Conservation (phyloP, 208 protist species). For the Trichomonas tenax region DNA sequence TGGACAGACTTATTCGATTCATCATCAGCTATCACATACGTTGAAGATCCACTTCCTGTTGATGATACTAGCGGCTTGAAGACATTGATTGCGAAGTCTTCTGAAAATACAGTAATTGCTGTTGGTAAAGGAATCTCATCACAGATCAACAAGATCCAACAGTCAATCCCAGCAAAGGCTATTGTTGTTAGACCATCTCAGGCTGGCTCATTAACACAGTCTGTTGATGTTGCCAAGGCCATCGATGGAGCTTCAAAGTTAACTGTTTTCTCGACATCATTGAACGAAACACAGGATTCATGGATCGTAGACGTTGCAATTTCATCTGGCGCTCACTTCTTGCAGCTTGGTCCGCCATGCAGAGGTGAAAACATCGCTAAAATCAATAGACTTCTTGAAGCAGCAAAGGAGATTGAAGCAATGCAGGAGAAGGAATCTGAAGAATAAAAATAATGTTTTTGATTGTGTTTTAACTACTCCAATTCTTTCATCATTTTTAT, state of each 20-base stretch:
- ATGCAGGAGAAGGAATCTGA: neutral
- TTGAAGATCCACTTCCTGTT: neutral
- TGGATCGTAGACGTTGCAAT: neutral
- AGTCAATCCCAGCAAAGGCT: neutral
- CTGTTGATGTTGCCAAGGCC: neutral
- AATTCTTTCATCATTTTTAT: too few relatives aligned
- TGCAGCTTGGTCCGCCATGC: neutral
- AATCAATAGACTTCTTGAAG: neutral
- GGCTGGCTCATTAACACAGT: neutral
- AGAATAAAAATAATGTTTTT: too few relatives aligned
- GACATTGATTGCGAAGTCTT: neutral
- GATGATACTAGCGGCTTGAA: neutral
- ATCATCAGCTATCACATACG: neutral
- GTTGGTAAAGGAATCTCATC: neutral
- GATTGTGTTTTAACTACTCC: too few relatives aligned
- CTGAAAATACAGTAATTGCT: neutral
- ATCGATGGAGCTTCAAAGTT: neutral
- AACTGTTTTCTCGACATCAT: neutral
- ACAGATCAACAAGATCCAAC: neutral
- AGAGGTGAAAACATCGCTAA: conserved; percentile 19
- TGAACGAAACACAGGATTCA: neutral
- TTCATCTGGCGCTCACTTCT: neutral
- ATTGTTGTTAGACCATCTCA: neutral
- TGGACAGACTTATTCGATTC: neutral
- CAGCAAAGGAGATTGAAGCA: neutral